Conservation (phyloP, 1,284 basidiomycete species). For the Ustilago esculenta region DNA sequence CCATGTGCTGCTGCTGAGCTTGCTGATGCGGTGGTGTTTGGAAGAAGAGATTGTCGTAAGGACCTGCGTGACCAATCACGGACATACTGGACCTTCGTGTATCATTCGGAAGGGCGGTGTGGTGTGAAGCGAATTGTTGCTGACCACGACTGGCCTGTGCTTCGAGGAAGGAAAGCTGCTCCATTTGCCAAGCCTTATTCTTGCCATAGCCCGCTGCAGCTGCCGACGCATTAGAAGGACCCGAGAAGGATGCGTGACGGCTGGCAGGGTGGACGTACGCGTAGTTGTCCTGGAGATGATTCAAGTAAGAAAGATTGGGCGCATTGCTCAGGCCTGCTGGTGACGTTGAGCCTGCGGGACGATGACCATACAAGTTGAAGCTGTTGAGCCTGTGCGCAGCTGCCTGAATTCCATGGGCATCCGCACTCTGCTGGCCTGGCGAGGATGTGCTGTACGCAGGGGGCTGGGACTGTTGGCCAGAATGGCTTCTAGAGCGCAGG, state of each 20-base stretch:
- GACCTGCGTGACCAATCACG: slow-evolving; percentile 12
- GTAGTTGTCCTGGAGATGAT: slow-evolving; percentile 12
- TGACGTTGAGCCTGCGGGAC: slow-evolving; percentile 18
- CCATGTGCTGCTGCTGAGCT: slow-evolving; percentile 4
- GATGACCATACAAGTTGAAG: slow-evolving; percentile 40
- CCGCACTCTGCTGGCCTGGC: slow-evolving; percentile 1
- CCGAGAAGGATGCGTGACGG: slow-evolving; percentile 33
- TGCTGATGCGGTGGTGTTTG: slow-evolving; percentile 15
- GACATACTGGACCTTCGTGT: slow-evolving; percentile 17
- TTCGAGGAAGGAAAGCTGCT: slow-evolving; percentile 54
- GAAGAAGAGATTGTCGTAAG: slow-evolving; percentile 30
- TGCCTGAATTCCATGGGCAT: slow-evolving; percentile 5
- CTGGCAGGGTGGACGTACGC: slow-evolving; percentile 8
- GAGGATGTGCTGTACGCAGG: slow-evolving; percentile 11
- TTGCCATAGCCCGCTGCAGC: slow-evolving; percentile 48
- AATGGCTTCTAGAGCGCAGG: slow-evolving; percentile 15
- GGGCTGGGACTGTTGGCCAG: slow-evolving; percentile 13
- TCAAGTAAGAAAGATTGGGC: slow-evolving; percentile 12
- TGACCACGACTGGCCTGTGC: slow-evolving; percentile 37
- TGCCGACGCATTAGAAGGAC: slow-evolving; percentile 7
- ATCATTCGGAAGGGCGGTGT: slow-evolving; percentile 2
- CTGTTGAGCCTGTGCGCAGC: slow-evolving; percentile 25
- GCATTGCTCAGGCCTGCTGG: slow-evolving; percentile 15
- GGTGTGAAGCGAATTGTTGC: slow-evolving; percentile 10
- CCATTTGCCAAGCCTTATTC: slow-evolving; percentile 56